Evolutionary conservation across 148 eudicot species (phyloP).

Genomic region (Camellia lanceoleosa): DNA sequence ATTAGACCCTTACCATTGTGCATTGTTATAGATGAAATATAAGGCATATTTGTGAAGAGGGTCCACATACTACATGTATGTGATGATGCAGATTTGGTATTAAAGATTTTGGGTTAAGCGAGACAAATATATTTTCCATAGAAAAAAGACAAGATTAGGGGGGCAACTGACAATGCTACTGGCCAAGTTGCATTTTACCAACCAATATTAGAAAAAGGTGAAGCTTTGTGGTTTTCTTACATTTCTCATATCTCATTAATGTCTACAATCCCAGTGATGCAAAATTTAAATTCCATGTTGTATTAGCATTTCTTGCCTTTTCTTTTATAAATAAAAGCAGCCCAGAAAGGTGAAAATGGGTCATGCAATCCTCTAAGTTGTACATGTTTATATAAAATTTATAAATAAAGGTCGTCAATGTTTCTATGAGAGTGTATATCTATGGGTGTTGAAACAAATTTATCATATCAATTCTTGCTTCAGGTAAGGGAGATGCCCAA

Average conservation of each 20-base stretch:
- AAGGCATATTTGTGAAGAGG: not conserved
- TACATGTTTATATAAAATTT: not conserved
- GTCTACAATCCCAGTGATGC: not conserved
- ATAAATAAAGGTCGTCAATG: not conserved
- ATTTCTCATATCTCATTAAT: not conserved
- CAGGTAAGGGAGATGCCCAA: conserved; percentile 99
- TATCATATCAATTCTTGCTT: conserved; percentile 13
- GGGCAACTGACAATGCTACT: not conserved
- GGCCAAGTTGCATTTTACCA: not conserved
- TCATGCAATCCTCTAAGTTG: not conserved
- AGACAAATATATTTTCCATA: not conserved
- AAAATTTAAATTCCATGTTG: not conserved
- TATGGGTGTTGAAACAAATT: conserved; percentile 1
- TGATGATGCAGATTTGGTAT: not conserved
- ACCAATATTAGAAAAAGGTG: not conserved
- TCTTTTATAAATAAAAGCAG: not conserved
- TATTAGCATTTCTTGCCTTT: not conserved
- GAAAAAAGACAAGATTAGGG: not conserved
- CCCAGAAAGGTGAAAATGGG: not conserved
- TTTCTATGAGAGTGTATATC: not conserved
- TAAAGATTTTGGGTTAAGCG: not conserved
- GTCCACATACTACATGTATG: not conserved
- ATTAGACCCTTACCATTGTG: not conserved
- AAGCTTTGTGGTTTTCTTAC: not conserved
- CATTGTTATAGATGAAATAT: not conserved